phyloP scores from a whole-genome alignment of 371 early-diverging fungal species.

The Mortierella sp. region DNA sequence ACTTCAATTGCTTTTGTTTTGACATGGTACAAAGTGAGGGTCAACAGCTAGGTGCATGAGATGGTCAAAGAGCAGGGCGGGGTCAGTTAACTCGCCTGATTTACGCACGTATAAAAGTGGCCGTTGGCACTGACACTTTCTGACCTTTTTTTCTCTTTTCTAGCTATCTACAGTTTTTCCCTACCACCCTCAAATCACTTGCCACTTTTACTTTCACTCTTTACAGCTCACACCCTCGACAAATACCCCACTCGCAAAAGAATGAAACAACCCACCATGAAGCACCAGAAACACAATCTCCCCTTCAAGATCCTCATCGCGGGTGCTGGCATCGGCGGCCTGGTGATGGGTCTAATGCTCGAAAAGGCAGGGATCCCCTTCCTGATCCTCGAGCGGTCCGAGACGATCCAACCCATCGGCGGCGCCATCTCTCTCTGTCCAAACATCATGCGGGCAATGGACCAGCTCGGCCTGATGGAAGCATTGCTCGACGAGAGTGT shows the following conservation, averaged over 20 bases:
- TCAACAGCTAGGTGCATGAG: no score
- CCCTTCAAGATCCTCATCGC: conserved; percentile 16
- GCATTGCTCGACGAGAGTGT: background rate
- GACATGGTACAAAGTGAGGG: no score
- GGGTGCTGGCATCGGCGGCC: conserved; percentile 24
- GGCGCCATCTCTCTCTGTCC: conserved; percentile 25
- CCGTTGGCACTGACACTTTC: no score
- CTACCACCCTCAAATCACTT: background rate
- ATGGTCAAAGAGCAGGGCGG: no score
- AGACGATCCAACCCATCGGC: background rate
- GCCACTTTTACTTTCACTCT: no score
- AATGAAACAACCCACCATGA: background rate
- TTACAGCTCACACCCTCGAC: no score
- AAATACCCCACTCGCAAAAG: no score
- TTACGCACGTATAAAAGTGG: no score
- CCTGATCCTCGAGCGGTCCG: conserved; percentile 15
- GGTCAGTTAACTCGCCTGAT: no score
- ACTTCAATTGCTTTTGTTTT: no score
- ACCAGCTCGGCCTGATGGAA: conserved; percentile 17
- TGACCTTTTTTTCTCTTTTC: background rate
- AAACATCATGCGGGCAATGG: conserved; percentile 14
- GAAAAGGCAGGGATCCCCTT: conserved; percentile 18
- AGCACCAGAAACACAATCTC: background rate
- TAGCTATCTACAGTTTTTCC: no score
- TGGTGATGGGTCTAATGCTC: conserved; percentile 22